phyloP scores from a whole-genome alignment of 208 protist species.

The Trypanosoma platydactyli region DNA sequence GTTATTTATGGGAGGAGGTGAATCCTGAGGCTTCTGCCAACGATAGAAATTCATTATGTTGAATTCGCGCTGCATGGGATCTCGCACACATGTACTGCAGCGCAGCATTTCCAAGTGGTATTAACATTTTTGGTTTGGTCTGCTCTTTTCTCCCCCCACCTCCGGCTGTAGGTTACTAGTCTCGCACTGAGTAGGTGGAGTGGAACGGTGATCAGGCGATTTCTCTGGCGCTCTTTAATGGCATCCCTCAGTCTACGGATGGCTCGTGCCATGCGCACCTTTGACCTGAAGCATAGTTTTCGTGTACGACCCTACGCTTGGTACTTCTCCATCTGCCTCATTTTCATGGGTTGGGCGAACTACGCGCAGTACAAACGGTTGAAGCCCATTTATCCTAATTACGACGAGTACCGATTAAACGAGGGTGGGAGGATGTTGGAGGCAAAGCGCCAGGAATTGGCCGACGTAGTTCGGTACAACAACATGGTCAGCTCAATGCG shows the following conservation, averaged over 20 bases:
- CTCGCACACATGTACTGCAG: no score
- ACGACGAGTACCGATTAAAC: constrained; percentile 48
- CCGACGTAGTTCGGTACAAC: constrained; percentile 77
- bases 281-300: constrained; percentile 57
- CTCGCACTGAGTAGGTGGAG: no score
- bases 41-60: no score
- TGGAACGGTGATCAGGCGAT: no score
- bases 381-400: constrained; percentile 67
- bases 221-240: constrained; percentile 13
- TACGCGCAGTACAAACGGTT: constrained; percentile 75
- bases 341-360: constrained; percentile 69
- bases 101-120: no score
- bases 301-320: constrained; percentile 51
- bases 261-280: constrained; percentile 54
- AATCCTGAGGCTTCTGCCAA: no score
- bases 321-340: constrained; percentile 48
- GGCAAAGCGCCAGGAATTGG: constrained; percentile 75
- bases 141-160: no score
- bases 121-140: no score
- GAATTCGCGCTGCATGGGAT: no score
- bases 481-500: constrained; percentile 76
- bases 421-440: constrained; percentile 71
- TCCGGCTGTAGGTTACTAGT: no score
- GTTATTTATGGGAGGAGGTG: no score
- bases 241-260: constrained; percentile 19